Evolutionary conservation across 768 basidiomycete genomes (phyloP), one percentile per base, ranked within the genome.

Genomic region (Kwoniella pini): DNA sequence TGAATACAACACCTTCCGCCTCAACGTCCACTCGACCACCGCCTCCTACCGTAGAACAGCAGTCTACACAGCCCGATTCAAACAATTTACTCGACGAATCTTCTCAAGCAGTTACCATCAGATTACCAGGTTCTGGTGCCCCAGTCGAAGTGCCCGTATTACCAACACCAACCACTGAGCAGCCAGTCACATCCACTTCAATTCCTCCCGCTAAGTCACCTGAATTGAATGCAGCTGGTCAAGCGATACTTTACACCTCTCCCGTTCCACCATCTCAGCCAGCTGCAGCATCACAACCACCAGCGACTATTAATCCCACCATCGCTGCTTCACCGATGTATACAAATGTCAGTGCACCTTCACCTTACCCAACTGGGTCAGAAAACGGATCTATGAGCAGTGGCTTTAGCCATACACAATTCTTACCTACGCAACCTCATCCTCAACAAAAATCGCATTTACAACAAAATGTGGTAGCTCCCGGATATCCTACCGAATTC

Each of bases 301-400:
- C 21, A 36, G 7, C 17, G 9, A 4, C 43, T 40, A 21, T 15
- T 30, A 22, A 21, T 6, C 38, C n/a, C 50, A 24, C 38, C 44
- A 13, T 15, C 30, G n/a, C 15, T 38, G 33, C 30, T 33, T 6
- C 33, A 9, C 40, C 49, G 17, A 22, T 54, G 28, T 31, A 28
- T 6, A n/a, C 54, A 11, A 22, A 51, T 15, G 43, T 28, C 15
- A 53, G 12, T 24, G 31, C 54, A 17, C 46, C 46, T 21, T 62
- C 60, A 21, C 63, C 63, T n/a, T 64, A 43, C 42, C 58, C 59
- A 15, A 24, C 62, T 17, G 64, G 59, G 27, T 51, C 46, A 24
- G 65, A 65, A 13, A 69, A 63, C 36, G 65, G 68, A 10, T 69
- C 71, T 2, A 58, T 65, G 10, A 44, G 53, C 43, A 62, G 52